phyloP scores from a whole-genome alignment of 306 rosid species.

The Chamaecrista fasciculata region DNA sequence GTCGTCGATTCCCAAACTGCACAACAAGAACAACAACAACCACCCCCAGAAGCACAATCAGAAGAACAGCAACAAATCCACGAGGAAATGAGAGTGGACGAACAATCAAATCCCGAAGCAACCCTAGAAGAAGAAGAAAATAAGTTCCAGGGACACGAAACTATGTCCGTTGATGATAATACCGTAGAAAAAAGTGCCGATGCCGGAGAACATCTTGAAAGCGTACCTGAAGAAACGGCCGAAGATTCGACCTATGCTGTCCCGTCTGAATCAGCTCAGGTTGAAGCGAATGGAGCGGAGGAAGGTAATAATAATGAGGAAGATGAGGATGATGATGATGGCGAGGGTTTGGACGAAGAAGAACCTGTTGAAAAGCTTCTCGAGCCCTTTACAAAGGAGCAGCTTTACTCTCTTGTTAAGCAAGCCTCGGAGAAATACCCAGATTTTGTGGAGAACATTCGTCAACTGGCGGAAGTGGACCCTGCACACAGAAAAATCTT shows the following conservation, averaged over 20 bases:
- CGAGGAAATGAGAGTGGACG: conserved; percentile 11
- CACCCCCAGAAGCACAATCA: no score
- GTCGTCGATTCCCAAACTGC: conserved; percentile 26
- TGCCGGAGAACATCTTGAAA: background rate
- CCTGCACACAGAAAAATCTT: conserved; percentile 74
- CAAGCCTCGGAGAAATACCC: conserved; percentile 55
- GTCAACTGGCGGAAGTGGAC: conserved; percentile 63
- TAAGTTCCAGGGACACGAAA: conserved; percentile 14
- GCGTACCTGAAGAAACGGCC: conserved; percentile 26
- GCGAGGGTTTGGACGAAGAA: conserved; percentile 36
- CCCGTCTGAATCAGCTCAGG: conserved; percentile 2
- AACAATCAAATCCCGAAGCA: conserved; percentile 17
- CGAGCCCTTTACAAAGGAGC: conserved; percentile 70
- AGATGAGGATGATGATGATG: conserved; percentile 38
- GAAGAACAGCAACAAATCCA: conserved; percentile 20
- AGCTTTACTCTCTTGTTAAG: conserved; percentile 48
- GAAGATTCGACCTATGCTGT: conserved; percentile 14
- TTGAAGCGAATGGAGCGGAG: conserved; percentile 34
- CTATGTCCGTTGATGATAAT: conserved; percentile 43
- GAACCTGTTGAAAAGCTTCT: conserved; percentile 68
- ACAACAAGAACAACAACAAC: conserved; percentile 1
- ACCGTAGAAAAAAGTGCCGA: background rate
- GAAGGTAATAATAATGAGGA: conserved; percentile 29
- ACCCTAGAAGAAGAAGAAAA: conserved; percentile 23
- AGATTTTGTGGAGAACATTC: conserved; percentile 43